A percentile compares a stretch with the other conserved stretches of the same genome.
These are phyloP conservation scores for Mycena floridula DNA, from an alignment of 768 basidiomycete species.

Conservation along the genomic window DNA sequence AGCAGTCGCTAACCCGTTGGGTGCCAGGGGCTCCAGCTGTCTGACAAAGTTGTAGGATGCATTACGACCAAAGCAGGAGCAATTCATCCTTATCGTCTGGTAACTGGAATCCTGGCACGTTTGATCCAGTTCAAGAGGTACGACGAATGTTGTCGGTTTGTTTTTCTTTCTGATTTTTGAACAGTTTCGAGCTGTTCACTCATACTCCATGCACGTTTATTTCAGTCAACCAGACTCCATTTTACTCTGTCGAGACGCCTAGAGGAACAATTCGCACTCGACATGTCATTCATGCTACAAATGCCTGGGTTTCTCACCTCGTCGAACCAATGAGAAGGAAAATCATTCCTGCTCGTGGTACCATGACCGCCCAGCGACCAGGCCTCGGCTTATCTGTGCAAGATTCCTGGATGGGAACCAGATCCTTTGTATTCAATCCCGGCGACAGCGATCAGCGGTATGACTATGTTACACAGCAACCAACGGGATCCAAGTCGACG, in stretches of 20 bases:
- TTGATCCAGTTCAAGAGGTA: no score
- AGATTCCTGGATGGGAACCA: constrained; percentile 29
- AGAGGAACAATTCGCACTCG: constrained; percentile 48
- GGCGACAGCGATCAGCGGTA: constrained; percentile 31
- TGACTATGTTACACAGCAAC: constrained; percentile 68
- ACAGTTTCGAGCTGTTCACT: constrained; percentile 56
- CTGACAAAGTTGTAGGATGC: constrained; percentile 39
- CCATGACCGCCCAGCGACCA: constrained; percentile 62
- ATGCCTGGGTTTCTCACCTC: constrained; percentile 75
- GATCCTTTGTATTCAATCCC: constrained; percentile 58
- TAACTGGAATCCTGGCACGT: constrained; percentile 51
- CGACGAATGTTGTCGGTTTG: no score
- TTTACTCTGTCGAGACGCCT: constrained; percentile 60
- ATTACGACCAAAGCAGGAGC: constrained; percentile 53
- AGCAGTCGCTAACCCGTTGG: no score
- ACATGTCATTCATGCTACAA: constrained; percentile 81
- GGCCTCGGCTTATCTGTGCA: constrained; percentile 25
- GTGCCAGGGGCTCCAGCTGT: constrained; percentile 48
- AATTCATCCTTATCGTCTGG: constrained; percentile 63
- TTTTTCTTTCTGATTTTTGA: not conserved
- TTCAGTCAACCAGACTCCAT: constrained; percentile 18
- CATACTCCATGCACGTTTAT: constrained; percentile 58
- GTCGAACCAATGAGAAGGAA: constrained; percentile 55
- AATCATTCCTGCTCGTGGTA: constrained; percentile 53
- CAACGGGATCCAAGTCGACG: constrained; percentile 3